These are phyloP conservation scores for Carpinus fangiana DNA, from an alignment of 306 rosid species.

Conservation along the genomic window DNA sequence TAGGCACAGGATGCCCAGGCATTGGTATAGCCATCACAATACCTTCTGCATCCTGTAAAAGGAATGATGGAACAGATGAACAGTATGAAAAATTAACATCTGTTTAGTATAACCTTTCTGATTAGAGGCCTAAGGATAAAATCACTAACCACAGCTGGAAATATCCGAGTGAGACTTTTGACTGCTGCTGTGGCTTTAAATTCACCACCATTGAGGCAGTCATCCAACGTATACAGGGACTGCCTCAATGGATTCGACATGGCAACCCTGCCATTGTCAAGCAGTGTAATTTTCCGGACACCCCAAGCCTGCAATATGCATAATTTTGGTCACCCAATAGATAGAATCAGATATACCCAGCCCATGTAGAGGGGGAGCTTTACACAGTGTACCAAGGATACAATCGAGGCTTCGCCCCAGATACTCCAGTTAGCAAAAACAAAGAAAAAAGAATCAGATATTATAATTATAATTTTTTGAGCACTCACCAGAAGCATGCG, in stretches of 20 bases:
- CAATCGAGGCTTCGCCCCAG: too few relatives aligned
- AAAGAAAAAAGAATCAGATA: slow-evolving; percentile 15
- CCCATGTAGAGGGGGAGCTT: too few relatives aligned
- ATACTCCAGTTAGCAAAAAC: too few relatives aligned
- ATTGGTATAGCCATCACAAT: slow-evolving; percentile 89
- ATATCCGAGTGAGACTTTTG: slow-evolving; percentile 74
- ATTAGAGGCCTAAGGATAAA: slow-evolving; percentile 7
- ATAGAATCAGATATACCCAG: slow-evolving; percentile 4
- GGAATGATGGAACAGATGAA: slow-evolving; percentile 9
- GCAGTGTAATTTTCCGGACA: slow-evolving; percentile 77
- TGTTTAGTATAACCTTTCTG: slow-evolving; percentile 5
- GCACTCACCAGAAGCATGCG: slow-evolving; percentile 96
- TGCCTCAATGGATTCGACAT: slow-evolving; percentile 99
- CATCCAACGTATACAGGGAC: slow-evolving; percentile 90
- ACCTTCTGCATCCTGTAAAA: slow-evolving; percentile 84
- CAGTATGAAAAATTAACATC: slow-evolving; percentile 17
- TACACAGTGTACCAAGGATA: too few relatives aligned
- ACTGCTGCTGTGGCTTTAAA: slow-evolving; percentile 87
- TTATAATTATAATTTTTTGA: slow-evolving; percentile 15
- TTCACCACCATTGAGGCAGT: slow-evolving; percentile 90
- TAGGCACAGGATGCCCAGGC: slow-evolving; percentile 94
- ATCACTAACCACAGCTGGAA: slow-evolving; percentile 87
- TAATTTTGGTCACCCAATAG: slow-evolving; percentile 13
- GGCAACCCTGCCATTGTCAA: slow-evolving; percentile 90
- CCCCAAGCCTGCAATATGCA: slow-evolving; percentile 88